Evolutionary conservation across 2,329 filamentous ascomycete genomes (phyloP).

Genomic region (Diaporthe vaccinii): DNA sequence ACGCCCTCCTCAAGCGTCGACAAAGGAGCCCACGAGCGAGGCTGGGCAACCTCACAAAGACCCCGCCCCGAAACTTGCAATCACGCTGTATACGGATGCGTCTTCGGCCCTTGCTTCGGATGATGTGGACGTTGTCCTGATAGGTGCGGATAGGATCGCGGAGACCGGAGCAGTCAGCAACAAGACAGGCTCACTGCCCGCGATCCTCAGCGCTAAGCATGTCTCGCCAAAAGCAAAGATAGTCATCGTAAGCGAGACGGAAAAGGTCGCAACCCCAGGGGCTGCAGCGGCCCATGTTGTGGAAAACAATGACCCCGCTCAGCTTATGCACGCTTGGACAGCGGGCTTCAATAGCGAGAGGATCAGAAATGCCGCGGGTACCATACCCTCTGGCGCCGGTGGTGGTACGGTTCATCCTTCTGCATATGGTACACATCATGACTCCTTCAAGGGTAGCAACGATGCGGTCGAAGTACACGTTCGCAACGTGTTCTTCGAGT

Average conservation of each 20-base stretch:
- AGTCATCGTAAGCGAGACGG: slow-evolving; percentile 69
- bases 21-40: slow-evolving; percentile 41
- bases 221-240: slow-evolving; percentile 61
- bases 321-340: slow-evolving; percentile 65
- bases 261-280: slow-evolving; percentile 69
- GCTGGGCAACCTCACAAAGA: slow-evolving; percentile 18
- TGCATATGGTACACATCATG: slow-evolving; percentile 33
- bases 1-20: slow-evolving; percentile 44
- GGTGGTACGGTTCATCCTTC: slow-evolving; percentile 16
- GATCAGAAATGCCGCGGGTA: slow-evolving; percentile 44
- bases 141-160: slow-evolving; percentile 76
- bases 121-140: slow-evolving; percentile 68
- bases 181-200: slow-evolving; percentile 74
- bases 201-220: slow-evolving; percentile 67
- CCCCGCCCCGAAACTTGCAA: slow-evolving; percentile 46
- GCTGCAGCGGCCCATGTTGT: slow-evolving; percentile 58
- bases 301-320: slow-evolving; percentile 65
- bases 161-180: slow-evolving; percentile 72
- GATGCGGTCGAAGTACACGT: slow-evolving; percentile 50
- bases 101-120: slow-evolving; percentile 66
- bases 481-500: slow-evolving; percentile 72
- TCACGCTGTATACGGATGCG: slow-evolving; percentile 72
- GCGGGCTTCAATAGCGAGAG: slow-evolving; percentile 44
- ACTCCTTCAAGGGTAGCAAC: slow-evolving; percentile 39
- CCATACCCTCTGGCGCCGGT: slow-evolving; percentile 29